Percentiles rank a stretch among this genome's conserved stretches.
phyloP scores from a whole-genome alignment of 2,329 filamentous ascomycete species.

The Beauveria asiatica region DNA sequence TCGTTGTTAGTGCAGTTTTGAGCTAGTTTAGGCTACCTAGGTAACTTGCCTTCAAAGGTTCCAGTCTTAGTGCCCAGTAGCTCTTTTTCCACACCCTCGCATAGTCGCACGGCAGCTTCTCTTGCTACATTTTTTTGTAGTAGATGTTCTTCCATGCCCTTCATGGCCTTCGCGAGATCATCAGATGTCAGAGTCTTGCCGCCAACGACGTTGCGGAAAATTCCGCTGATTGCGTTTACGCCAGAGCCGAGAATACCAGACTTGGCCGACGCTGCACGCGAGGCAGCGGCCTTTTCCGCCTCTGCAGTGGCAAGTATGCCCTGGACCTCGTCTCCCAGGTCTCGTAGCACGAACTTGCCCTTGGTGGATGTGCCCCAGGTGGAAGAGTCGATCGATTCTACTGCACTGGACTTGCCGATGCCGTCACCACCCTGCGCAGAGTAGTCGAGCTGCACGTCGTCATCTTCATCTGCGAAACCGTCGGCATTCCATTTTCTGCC shows the following conservation, averaged over 20 bases:
- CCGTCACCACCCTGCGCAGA: constrained; percentile 52
- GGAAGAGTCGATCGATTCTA: constrained; percentile 68
- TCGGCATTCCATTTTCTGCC: constrained; percentile 89
- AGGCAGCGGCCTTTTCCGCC: constrained; percentile 43
- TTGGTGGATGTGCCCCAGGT: constrained; percentile 82
- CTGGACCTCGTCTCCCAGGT: constrained; percentile 88
- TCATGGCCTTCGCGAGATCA: constrained; percentile 86
- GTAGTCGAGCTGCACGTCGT: constrained; percentile 77
- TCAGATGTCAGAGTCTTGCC: constrained; percentile 85
- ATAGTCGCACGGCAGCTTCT: constrained; percentile 85
- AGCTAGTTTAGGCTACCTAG: background rate
- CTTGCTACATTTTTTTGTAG: constrained; percentile 93
- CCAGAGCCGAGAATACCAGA: constrained; percentile 68
- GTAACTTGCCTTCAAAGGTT: constrained; percentile 63
- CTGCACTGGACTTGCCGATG: constrained; percentile 43
- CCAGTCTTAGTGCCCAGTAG: constrained; percentile 84
- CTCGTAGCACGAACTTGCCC: constrained; percentile 89
- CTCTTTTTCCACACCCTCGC: constrained; percentile 84
- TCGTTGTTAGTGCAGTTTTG: background rate
- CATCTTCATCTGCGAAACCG: constrained; percentile 77
- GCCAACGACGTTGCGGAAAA: constrained; percentile 91
- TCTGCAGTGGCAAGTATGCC: constrained; percentile 79
- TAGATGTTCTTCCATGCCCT: constrained; percentile 92
- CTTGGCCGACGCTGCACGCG: constrained; percentile 38
- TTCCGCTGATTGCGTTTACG: constrained; percentile 72